These are phyloP conservation scores for Russula dissimulans DNA, from an alignment of 768 basidiomycete genomes.

Conservation along the genomic window DNA sequence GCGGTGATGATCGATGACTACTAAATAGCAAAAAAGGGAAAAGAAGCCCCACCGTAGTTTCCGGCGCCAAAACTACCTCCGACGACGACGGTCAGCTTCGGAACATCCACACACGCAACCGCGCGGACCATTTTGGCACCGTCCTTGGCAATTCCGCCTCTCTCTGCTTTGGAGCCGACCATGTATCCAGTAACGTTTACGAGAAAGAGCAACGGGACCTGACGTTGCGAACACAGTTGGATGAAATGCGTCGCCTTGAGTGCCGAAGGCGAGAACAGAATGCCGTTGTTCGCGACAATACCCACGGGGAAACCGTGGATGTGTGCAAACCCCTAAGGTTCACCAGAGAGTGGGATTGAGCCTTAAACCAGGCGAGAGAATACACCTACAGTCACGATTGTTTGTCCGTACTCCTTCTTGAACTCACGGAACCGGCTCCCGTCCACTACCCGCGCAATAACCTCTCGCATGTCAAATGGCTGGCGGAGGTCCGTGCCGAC, in stretches of 20 bases:
- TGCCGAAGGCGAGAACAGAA: constrained; percentile 88
- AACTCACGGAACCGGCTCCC: constrained; percentile 90
- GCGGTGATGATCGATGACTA: background rate
- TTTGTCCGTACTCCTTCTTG: constrained; percentile 90
- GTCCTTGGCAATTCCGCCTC: constrained; percentile 91
- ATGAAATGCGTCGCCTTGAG: constrained; percentile 95
- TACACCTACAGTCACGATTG: constrained; percentile 69
- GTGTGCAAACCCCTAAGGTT: constrained; percentile 74
- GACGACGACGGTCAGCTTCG: constrained; percentile 87
- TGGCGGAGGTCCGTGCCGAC: constrained; percentile 86
- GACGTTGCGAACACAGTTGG: constrained; percentile 83
- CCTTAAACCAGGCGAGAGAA: background rate
- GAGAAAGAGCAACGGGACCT: constrained; percentile 83
- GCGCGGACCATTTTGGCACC: constrained; percentile 97
- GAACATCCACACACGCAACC: constrained; percentile 88
- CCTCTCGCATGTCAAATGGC: constrained; percentile 88
- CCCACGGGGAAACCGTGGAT: constrained; percentile 87
- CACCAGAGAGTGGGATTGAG: too few relatives aligned
- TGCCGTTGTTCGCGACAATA: constrained; percentile 91
- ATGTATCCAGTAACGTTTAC: constrained; percentile 98
- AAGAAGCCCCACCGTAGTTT: constrained; percentile 63
- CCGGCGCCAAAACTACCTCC: constrained; percentile 94
- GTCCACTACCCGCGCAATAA: constrained; percentile 86
- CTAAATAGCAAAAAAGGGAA: background rate
- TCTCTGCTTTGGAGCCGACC: constrained; percentile 94